phyloP scores from a whole-genome alignment of 2,329 filamentous ascomycete species.

The Neofusicoccum sp. region DNA sequence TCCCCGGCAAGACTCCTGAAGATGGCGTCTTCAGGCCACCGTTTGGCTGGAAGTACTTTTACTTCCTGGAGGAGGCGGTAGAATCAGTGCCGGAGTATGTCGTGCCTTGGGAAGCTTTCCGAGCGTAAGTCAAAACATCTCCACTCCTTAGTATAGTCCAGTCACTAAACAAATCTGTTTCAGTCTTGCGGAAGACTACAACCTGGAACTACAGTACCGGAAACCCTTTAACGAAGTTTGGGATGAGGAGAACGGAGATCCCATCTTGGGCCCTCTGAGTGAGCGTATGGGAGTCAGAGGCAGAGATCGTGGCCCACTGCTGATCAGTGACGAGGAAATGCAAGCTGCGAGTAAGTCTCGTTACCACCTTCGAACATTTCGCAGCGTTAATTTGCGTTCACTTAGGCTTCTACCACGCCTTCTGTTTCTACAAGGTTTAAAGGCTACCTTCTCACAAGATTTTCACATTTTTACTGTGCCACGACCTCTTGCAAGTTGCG shows the following conservation, averaged over 20 bases:
- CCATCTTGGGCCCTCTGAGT: conserved; percentile 77
- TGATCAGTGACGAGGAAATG: conserved; percentile 84
- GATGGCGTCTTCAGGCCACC: conserved; percentile 93
- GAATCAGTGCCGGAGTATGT: conserved; percentile 97
- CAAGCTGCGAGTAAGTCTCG: conserved; percentile 71
- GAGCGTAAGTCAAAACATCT: conserved; percentile 56
- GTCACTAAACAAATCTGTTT: conserved; percentile 23
- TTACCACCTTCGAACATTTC: background rate
- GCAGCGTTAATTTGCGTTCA: conserved; percentile 1
- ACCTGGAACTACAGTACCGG: conserved; percentile 92
- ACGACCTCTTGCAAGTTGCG: no score
- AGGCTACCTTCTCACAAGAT: background rate
- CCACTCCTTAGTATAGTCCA: conserved; percentile 26
- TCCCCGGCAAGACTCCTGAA: conserved; percentile 77
- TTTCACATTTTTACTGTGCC: background rate
- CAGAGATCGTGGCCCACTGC: conserved; percentile 64
- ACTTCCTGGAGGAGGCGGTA: conserved; percentile 93
- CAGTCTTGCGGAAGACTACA: conserved; percentile 85
- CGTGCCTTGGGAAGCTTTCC: conserved; percentile 97
- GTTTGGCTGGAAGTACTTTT: conserved; percentile 97
- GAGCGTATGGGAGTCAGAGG: conserved; percentile 95
- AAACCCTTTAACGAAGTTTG: conserved; percentile 90
- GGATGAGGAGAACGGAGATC: conserved; percentile 86
- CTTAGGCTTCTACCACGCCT: conserved; percentile 80
- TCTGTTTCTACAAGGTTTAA: conserved; percentile 96